Percentiles rank a stretch among this genome's conserved stretches.
phyloP scores from a whole-genome alignment of 2,329 filamentous ascomycete species.

The Fusarium metavorans region DNA sequence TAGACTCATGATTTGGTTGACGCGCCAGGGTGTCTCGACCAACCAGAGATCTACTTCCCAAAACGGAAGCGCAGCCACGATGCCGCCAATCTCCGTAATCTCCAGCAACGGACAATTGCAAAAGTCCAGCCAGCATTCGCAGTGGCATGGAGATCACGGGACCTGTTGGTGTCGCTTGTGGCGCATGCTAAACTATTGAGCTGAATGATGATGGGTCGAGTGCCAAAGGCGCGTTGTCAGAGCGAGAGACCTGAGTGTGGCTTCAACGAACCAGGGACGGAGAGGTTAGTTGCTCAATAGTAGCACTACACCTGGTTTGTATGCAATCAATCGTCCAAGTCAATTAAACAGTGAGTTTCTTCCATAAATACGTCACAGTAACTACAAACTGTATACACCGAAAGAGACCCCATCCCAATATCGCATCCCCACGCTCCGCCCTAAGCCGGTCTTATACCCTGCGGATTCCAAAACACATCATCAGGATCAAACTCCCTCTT shows the following conservation, averaged over 20 bases:
- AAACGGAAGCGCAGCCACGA: background rate
- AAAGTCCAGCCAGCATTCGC: background rate
- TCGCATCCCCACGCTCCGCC: accelerated
- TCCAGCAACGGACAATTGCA: background rate
- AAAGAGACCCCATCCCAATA: background rate
- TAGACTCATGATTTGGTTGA: background rate
- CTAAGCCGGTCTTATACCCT: constrained; percentile 41
- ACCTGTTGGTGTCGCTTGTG: background rate
- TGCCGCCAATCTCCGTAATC: background rate
- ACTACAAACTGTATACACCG: background rate
- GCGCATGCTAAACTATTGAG: too few species aligned
- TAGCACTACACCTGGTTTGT: too few species aligned
- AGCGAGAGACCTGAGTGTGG: too few species aligned
- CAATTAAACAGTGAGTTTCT: background rate
- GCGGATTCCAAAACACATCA: constrained; percentile 56
- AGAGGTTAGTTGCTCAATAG: too few species aligned
- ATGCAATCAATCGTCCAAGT: background rate
- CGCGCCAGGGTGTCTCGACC: background rate
- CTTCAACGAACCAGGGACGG: too few species aligned
- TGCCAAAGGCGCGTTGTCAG: too few species aligned
- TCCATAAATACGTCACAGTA: background rate
- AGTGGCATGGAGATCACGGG: background rate
- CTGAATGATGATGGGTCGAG: background rate
- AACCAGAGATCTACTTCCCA: background rate
- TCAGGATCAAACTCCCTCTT: constrained; percentile 53